A percentile compares a stretch with the other conserved stretches of the same genome.
Conservation (phyloP, 75 land plant species). For the Adiantum capillusveneris region DNA sequence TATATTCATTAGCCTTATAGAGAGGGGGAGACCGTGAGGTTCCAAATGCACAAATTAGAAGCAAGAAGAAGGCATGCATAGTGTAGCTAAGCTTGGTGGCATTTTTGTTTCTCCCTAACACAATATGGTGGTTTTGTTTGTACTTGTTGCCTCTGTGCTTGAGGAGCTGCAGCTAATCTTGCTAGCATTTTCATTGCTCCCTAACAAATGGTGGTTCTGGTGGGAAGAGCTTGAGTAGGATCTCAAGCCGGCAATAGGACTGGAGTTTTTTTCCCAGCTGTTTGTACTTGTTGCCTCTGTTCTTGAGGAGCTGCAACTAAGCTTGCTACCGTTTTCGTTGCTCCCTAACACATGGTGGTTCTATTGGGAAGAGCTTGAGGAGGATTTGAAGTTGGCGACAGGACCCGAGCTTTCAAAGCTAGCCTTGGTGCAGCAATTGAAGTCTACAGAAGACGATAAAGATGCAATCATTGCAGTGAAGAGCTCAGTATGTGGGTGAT, state of each 20-base stretch:
- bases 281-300: not conserved
- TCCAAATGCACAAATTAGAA: too few species aligned
- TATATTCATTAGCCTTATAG: too few species aligned
- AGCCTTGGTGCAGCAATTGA: not conserved
- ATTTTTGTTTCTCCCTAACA: too few species aligned
- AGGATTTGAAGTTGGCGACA: not conserved
- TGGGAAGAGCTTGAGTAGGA: not conserved
- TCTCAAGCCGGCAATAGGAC: not conserved
- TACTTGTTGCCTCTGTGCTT: slow-evolving; percentile 1
- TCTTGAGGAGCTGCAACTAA: slow-evolving; percentile 6
- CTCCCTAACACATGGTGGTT: not conserved
- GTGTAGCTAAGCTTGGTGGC: too few species aligned
- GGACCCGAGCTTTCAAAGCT: not conserved
- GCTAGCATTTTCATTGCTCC: not conserved
- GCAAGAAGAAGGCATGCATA: not conserved
- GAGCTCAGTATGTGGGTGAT: too few species aligned
- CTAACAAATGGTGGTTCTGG: not conserved
- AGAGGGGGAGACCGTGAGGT: too few species aligned
- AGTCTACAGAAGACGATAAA: not conserved
- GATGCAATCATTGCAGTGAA: not conserved
- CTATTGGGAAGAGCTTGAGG: not conserved
- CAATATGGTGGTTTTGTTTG: too few species aligned
- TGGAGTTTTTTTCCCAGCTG: not conserved
- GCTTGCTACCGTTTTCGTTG: not conserved
- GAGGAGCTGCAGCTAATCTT: slow-evolving; percentile 5